Evolutionary conservation across 768 basidiomycete genomes (phyloP), one percentile per base, ranked within the genome.

Genomic region (Sistotremastrum suecicum): DNA sequence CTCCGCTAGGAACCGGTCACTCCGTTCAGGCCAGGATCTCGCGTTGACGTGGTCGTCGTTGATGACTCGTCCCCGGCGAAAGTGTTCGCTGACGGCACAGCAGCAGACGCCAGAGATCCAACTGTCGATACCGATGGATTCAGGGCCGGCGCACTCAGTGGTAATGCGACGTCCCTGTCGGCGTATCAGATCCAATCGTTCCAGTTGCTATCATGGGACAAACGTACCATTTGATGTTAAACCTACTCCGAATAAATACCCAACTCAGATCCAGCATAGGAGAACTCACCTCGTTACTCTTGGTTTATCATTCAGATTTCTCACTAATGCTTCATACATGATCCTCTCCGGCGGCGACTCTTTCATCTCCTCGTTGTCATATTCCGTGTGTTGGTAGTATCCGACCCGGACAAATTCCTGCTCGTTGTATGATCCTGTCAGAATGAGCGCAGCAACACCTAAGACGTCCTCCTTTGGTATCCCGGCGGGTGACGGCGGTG

Each of bases 321-420:
- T 71, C 50, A 86, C 76, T 31, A 99, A 65, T 39, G 78, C 67
- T 29, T 91, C 83, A 58, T 90, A 84, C 57, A 76, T 63, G 43
- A 89, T 85, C 47, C 72, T 69, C 29, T 60, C 51, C 5, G 86
- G 82, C 10, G 80, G 83, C 9, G 63, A 73, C 57, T 79, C 74
- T 60, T 79, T 83, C 79, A 92, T 80, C 63, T 88, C 89, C 44
- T 90, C 86, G 54, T 85, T 88, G 61, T 95, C 94, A 58, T 97
- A 98, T 62, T 98, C 94, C 29, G 92, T 97, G 58, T 98, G 92
- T 64, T 98, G 95, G 62, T 99, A 99, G 61, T 99, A 98, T 5
- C 95, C 95, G 30, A 99, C 92, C 40, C 94, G 80, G n/a, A 99
- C 94, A 57, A 99, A 99, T 61, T 98, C 95, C 57, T 95, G 92